Percentiles rank a stretch among this genome's conserved stretches.
Evolutionary conservation across 495 filamentous ascomycete species (phyloP).

Genomic region (Thozetella sp.): DNA sequence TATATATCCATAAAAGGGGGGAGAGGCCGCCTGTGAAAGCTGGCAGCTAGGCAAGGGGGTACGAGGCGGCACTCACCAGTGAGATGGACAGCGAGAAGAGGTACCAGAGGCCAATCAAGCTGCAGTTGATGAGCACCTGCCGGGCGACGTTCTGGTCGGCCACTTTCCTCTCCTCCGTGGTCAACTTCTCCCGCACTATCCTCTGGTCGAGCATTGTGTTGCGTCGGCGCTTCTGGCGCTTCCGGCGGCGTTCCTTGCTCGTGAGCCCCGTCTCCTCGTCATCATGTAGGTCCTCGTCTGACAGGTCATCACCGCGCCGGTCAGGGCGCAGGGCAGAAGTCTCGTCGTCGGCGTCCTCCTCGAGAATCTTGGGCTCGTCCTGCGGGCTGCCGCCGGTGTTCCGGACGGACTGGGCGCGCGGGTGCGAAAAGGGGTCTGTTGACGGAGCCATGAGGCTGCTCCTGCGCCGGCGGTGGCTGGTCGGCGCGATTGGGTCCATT

Average conservation of each 20-base stretch:
- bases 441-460: constrained; percentile 57
- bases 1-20: neutral
- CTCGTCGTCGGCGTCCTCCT: constrained; percentile 31
- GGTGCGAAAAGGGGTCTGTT: constrained; percentile 41
- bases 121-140: constrained; percentile 67
- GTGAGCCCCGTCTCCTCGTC: constrained; percentile 91
- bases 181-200: constrained; percentile 59
- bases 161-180: constrained; percentile 64
- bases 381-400: constrained; percentile 30
- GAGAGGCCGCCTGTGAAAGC: neutral
- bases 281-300: constrained; percentile 76
- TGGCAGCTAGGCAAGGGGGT: neutral
- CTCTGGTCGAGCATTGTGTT: constrained; percentile 76
- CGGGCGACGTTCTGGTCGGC: constrained; percentile 72
- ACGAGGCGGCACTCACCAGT: constrained; percentile 62
- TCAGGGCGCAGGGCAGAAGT: constrained; percentile 19
- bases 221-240: constrained; percentile 63
- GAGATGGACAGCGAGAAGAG: constrained; percentile 93
- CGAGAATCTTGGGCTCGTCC: constrained; percentile 38
- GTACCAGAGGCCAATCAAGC: constrained; percentile 89
- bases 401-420: constrained; percentile 41
- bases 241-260: constrained; percentile 64
- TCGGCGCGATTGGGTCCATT: constrained; percentile 44
- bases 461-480: constrained; percentile 58
- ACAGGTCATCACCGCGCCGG: constrained; percentile 28